Conservation (phyloP, 2,329 filamentous ascomycete species). For the Claviceps purpurea region DNA sequence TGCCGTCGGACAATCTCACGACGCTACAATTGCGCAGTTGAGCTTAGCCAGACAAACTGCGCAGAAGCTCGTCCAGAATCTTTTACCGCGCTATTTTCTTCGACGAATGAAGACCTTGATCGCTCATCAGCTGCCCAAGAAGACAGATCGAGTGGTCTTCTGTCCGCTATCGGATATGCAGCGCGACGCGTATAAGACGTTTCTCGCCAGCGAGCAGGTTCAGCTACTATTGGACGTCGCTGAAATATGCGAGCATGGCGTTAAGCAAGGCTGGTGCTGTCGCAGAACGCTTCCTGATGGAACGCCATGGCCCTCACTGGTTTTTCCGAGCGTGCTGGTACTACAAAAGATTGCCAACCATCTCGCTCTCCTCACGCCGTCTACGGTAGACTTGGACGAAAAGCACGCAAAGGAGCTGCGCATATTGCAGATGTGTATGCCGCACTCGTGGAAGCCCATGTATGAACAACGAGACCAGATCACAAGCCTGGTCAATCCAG, state of each 20-base stretch:
- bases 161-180: conserved; percentile 80
- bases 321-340: conserved; percentile 74
- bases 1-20: conserved; percentile 80
- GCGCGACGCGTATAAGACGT: conserved; percentile 67
- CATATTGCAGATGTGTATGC: conserved; percentile 60
- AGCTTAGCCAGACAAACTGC: conserved; percentile 71
- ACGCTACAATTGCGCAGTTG: conserved; percentile 73
- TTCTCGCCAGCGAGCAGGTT: conserved; percentile 57
- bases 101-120: conserved; percentile 89
- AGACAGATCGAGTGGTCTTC: conserved; percentile 88
- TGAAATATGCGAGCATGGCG: conserved; percentile 54
- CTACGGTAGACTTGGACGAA: conserved; percentile 45
- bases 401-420: conserved; percentile 69
- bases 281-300: conserved; percentile 44
- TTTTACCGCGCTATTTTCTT: conserved; percentile 81
- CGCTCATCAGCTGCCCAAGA: conserved; percentile 83
- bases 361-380: conserved; percentile 73
- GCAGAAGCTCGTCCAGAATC: conserved; percentile 69
- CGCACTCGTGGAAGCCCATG: conserved; percentile 59
- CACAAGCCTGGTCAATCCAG: conserved; percentile 66
- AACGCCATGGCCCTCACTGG: conserved; percentile 56
- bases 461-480: conserved; percentile 68
- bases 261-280: conserved; percentile 69
- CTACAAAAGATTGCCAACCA: conserved; percentile 88
- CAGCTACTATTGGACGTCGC: conserved; percentile 53